Evolutionary conservation across 2,329 filamentous ascomycete species (phyloP).

Genomic region (Clathrospora elynae): DNA sequence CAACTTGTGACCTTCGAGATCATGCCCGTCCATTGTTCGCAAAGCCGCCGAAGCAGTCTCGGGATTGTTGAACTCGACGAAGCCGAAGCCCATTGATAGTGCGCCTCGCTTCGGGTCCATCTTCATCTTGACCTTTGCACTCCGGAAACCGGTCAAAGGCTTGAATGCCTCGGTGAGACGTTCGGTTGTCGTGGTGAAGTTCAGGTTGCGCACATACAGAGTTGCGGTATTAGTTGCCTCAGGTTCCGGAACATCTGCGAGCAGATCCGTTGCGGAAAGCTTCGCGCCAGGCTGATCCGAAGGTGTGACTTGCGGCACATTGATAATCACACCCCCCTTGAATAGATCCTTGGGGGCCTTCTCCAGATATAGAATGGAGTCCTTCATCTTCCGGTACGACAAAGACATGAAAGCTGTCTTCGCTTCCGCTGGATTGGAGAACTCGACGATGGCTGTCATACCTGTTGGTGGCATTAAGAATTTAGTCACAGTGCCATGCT

Average conservation of each 20-base stretch:
- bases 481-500: constrained; percentile 78
- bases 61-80: constrained; percentile 83
- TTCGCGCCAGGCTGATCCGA: constrained; percentile 53
- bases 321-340: constrained; percentile 38
- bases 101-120: constrained; percentile 88
- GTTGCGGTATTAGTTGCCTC: constrained; percentile 71
- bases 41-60: constrained; percentile 79
- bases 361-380: constrained; percentile 89
- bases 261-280: constrained; percentile 69
- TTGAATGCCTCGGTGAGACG: constrained; percentile 77
- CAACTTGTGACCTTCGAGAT: constrained; percentile 84
- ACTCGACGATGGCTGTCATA: constrained; percentile 93
- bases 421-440: constrained; percentile 76
- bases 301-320: constrained; percentile 43
- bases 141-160: constrained; percentile 83
- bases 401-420: constrained; percentile 82
- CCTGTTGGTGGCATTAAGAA: constrained; percentile 91
- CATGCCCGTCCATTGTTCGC: constrained; percentile 83
- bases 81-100: constrained; percentile 94
- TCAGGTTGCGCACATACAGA: constrained; percentile 90
- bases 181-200: constrained; percentile 83
- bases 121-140: constrained; percentile 90
- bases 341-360: constrained; percentile 90
- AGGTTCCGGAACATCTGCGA: constrained; percentile 63
- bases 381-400: constrained; percentile 88